Conservation (phyloP, 352 stramenopile species). For the Phytopythium delawarense region DNA sequence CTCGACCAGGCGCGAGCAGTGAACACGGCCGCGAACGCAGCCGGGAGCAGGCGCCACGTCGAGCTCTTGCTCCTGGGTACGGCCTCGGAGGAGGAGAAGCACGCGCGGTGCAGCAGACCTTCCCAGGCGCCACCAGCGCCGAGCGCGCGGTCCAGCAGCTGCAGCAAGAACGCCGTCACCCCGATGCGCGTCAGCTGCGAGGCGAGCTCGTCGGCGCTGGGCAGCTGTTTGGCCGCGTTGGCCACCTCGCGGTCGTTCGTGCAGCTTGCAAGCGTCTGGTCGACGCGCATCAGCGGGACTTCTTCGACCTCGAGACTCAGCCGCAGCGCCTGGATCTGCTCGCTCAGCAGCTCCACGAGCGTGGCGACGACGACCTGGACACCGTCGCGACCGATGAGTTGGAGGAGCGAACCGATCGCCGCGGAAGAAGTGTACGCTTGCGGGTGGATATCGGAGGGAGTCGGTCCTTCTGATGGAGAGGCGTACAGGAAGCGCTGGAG, state of each 20-base stretch:
- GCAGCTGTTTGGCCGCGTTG: neutral
- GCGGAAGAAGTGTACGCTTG: neutral
- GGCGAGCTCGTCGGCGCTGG: neutral
- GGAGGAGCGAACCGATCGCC: neutral
- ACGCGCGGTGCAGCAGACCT: neutral
- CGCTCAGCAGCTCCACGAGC: slow-evolving; percentile 18
- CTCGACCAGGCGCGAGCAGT: slow-evolving; percentile 6
- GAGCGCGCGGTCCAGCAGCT: neutral
- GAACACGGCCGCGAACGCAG: neutral
- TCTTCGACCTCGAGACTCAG: slow-evolving; percentile 25
- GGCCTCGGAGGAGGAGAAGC: neutral
- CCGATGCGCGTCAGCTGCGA: slow-evolving; percentile 2
- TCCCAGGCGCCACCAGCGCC: neutral
- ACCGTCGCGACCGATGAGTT: neutral
- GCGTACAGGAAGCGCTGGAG: neutral
- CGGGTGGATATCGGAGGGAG: neutral
- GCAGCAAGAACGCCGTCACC: neutral
- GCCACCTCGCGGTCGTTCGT: neutral
- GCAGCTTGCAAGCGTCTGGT: slow-evolving; percentile 6
- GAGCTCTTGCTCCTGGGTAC: neutral
- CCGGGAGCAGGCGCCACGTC: neutral
- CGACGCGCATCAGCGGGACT: slow-evolving; percentile 16
- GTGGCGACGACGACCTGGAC: slow-evolving; percentile 15
- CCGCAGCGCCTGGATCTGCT: slow-evolving; percentile 16
- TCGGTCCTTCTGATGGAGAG: neutral